Evolutionary conservation across 1,284 basidiomycete genomes (phyloP).

Genomic region (Albatrellus sp.): DNA sequence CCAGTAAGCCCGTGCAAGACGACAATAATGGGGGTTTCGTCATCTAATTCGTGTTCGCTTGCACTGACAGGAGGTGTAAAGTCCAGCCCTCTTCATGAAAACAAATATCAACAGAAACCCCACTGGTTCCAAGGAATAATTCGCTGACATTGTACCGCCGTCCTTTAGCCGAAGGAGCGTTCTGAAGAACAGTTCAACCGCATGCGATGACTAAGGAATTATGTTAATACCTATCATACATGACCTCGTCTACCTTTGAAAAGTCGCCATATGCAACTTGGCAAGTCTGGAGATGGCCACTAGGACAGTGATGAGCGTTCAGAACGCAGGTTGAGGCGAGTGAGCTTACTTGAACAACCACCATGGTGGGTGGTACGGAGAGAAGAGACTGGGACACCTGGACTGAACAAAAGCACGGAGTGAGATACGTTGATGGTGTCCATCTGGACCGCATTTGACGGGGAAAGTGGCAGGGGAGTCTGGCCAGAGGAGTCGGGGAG

Average conservation of each 20-base stretch:
- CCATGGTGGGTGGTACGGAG: conserved; percentile 47
- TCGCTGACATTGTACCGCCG: conserved; percentile 51
- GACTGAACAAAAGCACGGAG: conserved; percentile 42
- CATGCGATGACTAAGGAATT: background rate
- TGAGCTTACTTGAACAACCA: conserved; percentile 52
- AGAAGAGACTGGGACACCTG: conserved; percentile 44
- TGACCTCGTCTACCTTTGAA: conserved; percentile 55
- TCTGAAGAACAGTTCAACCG: conserved; percentile 20
- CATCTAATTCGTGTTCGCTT: conserved; percentile 35
- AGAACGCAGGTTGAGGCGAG: background rate
- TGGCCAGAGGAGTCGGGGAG: conserved; percentile 23
- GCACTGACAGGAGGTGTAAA: conserved; percentile 50
- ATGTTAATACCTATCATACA: conserved; percentile 46
- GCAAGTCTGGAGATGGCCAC: conserved; percentile 65
- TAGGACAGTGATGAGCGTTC: conserved; percentile 15
- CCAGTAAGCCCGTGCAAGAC: conserved; percentile 84
- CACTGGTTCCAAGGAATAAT: background rate
- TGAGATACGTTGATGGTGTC: conserved; percentile 22
- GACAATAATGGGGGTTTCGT: conserved; percentile 71
- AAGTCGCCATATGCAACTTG: conserved; percentile 65
- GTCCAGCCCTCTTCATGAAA: conserved; percentile 48
- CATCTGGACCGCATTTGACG: conserved; percentile 25
- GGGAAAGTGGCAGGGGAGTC: conserved; percentile 24
- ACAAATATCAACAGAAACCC: conserved; percentile 4
- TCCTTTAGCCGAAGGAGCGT: conserved; percentile 50